Percentiles rank a stretch among this genome's conserved stretches.
These are phyloP conservation scores for Hypomyces rosellus DNA, from an alignment of 2,329 filamentous ascomycete species.

Conservation along the genomic window DNA sequence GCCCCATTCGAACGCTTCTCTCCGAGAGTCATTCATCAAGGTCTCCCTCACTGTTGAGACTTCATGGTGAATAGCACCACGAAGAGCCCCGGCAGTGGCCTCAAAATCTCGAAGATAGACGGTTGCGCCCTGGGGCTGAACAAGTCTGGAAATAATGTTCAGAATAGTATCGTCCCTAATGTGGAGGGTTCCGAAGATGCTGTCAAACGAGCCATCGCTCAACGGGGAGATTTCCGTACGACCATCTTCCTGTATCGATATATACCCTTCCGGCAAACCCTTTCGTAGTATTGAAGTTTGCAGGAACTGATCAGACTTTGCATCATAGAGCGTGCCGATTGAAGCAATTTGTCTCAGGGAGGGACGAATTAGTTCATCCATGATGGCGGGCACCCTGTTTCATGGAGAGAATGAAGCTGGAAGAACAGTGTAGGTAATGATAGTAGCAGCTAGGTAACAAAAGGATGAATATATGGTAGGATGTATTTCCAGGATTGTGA, in stretches of 20 bases:
- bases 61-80: neutral
- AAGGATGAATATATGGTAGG: too few species aligned
- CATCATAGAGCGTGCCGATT: constrained; percentile 15
- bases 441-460: too few species aligned
- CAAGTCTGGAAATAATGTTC: constrained; percentile 9
- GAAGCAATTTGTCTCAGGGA: constrained; percentile 10
- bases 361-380: constrained; percentile 2
- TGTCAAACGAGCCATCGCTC: neutral
- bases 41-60: constrained; percentile 4
- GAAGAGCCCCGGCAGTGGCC: rapidly evolving
- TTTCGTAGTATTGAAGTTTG: constrained; percentile 1
- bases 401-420: too few species aligned
- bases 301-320: constrained; percentile 12
- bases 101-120: constrained; percentile 7
- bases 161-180: constrained; percentile 7
- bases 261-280: rapidly evolving
- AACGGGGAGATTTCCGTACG: neutral
- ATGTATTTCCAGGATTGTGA: too few species aligned
- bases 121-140: constrained; percentile 8
- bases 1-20: neutral
- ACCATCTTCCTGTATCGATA: neutral
- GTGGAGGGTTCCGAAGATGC: neutral
- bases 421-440: too few species aligned
- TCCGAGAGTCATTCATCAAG: neutral
- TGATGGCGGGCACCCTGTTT: neutral